Conservation (phyloP, 148 eudicot genomes). For the Drosera capensis region DNA sequence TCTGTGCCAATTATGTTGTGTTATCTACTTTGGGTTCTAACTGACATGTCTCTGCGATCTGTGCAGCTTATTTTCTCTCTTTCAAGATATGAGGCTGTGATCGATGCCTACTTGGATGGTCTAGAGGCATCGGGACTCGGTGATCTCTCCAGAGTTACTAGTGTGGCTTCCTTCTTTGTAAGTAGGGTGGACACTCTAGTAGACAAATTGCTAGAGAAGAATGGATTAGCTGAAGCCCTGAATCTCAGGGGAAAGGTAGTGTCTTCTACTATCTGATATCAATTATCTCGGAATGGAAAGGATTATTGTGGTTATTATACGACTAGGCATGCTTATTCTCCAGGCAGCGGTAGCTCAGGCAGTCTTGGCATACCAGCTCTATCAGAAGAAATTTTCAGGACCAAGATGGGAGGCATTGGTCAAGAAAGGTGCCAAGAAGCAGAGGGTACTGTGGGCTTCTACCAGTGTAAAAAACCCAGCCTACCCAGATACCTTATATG, state of each 20-base stretch:
- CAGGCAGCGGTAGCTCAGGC: constrained; percentile 99
- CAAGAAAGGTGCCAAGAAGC: constrained; percentile 97
- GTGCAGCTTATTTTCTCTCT: constrained; percentile 89
- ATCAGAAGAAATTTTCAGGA: constrained; percentile 91
- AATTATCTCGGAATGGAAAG: no score
- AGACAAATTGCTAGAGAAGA: constrained; percentile 91
- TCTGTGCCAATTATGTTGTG: not conserved
- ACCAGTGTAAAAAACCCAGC: constrained; percentile 97
- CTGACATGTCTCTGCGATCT: constrained; percentile 10
- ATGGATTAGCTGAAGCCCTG: constrained; percentile 88
- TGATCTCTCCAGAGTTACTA: constrained; percentile 86
- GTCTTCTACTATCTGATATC: not conserved
- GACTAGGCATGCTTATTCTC: no score
- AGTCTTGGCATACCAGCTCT: constrained; percentile 67
- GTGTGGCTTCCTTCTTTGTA: constrained; percentile 98
- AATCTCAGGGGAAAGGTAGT: constrained; percentile 88
- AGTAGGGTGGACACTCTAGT: constrained; percentile 86
- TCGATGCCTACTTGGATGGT: constrained; percentile 97
- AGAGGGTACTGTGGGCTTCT: constrained; percentile 92
- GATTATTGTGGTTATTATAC: no score
- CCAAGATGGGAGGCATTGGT: constrained; percentile 96
- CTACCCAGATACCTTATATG: constrained; percentile 85
- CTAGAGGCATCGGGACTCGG: constrained; percentile 88
- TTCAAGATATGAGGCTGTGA: constrained; percentile 87
- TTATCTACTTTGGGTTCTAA: constrained; percentile 8